phyloP scores from a whole-genome alignment of 176 grass and related monocot genomes.

The Saccharum spontaneum region DNA sequence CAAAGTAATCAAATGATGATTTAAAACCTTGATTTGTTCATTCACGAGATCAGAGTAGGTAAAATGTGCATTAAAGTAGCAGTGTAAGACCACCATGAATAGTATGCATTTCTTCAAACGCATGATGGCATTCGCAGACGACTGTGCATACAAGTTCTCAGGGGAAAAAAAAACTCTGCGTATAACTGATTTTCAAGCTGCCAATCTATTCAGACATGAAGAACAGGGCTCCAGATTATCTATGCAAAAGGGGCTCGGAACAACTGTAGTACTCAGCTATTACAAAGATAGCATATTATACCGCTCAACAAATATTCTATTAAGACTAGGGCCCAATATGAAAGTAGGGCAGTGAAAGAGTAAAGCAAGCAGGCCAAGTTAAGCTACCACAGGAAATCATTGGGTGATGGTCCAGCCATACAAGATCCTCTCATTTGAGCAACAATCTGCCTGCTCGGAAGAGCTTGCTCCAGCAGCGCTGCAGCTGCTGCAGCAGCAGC shows the following conservation, averaged over 20 bases:
- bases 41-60: slow-evolving; percentile 10
- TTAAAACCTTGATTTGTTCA: slow-evolving; percentile 19
- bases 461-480: neutral
- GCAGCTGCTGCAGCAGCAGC: neutral
- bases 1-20: slow-evolving; percentile 19
- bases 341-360: neutral
- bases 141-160: neutral
- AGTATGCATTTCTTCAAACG: slow-evolving; percentile 10
- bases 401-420: neutral
- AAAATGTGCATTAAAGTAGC: slow-evolving; percentile 3
- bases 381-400: neutral
- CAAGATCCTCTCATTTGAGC: neutral
- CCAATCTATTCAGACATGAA: neutral
- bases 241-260: neutral
- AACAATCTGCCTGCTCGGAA: neutral
- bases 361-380: neutral
- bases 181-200: neutral
- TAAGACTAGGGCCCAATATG: slow-evolving; percentile 14
- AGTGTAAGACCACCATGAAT: neutral
- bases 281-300: neutral
- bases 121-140: neutral
- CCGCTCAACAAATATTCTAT: neutral
- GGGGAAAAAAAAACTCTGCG: neutral
- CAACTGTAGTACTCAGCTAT: neutral
- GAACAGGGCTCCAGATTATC: neutral